Conservation (phyloP, 1,139 yeast species). For the Hemisphaericaspora lyxosophila region DNA sequence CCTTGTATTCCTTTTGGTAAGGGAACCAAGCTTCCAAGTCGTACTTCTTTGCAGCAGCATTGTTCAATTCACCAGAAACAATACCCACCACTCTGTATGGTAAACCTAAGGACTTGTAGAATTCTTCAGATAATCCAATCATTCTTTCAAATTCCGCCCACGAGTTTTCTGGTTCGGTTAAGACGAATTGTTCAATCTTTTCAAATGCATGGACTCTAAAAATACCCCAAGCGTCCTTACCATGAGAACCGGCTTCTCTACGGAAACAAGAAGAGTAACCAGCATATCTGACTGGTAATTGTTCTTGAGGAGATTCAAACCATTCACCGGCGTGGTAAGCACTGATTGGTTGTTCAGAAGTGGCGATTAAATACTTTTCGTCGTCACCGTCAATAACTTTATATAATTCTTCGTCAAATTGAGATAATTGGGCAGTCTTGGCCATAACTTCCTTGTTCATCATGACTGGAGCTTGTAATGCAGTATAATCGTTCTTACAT, state of each 20-base stretch:
- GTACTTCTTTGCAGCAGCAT: slow-evolving; percentile 98
- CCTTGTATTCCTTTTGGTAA: slow-evolving; percentile 97
- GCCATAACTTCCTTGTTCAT: slow-evolving; percentile 99
- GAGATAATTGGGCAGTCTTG: slow-evolving; percentile 96
- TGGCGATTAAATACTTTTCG: slow-evolving; percentile 96
- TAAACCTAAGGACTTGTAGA: slow-evolving; percentile 85
- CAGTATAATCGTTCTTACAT: slow-evolving; percentile 75
- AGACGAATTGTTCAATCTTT: slow-evolving; percentile 93
- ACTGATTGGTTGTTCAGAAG: slow-evolving; percentile 98
- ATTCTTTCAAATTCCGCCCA: slow-evolving; percentile 96
- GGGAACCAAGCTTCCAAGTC: slow-evolving; percentile 99
- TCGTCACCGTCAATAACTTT: slow-evolving; percentile 96
- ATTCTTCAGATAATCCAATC: slow-evolving; percentile 89
- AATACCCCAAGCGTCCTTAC: slow-evolving; percentile 99
- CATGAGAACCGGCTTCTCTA: slow-evolving; percentile 99
- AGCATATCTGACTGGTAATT: slow-evolving; percentile 92
- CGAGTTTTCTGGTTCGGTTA: slow-evolving; percentile 96
- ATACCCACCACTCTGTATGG: slow-evolving; percentile 98
- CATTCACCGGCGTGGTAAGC: slow-evolving; percentile 98
- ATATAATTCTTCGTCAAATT: slow-evolving; percentile 96
- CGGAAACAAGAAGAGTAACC: slow-evolving; percentile 99
- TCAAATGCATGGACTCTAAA: slow-evolving; percentile 98
- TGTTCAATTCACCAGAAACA: slow-evolving; percentile 97
- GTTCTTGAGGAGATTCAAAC: slow-evolving; percentile 98
- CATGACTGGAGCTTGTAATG: slow-evolving; percentile 98